Base-by-base conservation (phyloP, 2,329 filamentous ascomycete genomes). In the Biscogniauxia sp. region DNA sequence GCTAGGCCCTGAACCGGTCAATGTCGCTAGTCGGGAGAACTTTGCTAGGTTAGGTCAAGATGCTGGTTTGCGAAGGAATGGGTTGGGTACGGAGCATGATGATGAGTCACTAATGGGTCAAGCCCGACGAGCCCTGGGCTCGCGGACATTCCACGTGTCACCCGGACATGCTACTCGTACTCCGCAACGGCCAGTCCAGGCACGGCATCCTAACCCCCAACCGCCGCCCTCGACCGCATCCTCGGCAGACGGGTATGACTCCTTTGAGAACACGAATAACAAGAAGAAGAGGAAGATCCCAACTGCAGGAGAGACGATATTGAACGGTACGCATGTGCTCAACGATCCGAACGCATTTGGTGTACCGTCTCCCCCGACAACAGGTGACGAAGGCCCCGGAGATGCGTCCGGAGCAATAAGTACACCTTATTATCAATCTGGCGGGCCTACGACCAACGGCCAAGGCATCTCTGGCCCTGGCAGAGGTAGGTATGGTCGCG, bases 281-380 rank as follows among this genome's bases (percentile, higher is more conserved):
- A 99, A 99, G 78, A 99, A 98, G 81, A 98, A 99, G 77, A 86
- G 95, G 68, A 99, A 99, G 78, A 98, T 99, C 45, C 95, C 95
- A 0, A 93, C 93, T 0, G 92, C 92, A 9, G 90, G 91, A 19
- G 90, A 91, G 69, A 81, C 87, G 15, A 84, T 75, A 3, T 67
- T 82, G 20, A 79, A 77, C 55, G 76, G 76, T 2, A 70, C 73
- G 6, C 81, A 83, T 61, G 70, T 71, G 3, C 65, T 76, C 19
- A 74, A 69, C 51, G 77, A 80, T 28, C 66, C 74, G 9, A 66
- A 70, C 15, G 64, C 71, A 4, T 64, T 76, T 49, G 70, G 72
- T 45, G 70, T 75, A 7, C 68, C 73, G 0, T 74, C 75, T 5
- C 68, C 69, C 2, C 70, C 75, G 2, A 69, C 69, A 8, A 70